Evolutionary conservation across 306 rosid genomes (phyloP).

Genomic region (Datisca glomerata): DNA sequence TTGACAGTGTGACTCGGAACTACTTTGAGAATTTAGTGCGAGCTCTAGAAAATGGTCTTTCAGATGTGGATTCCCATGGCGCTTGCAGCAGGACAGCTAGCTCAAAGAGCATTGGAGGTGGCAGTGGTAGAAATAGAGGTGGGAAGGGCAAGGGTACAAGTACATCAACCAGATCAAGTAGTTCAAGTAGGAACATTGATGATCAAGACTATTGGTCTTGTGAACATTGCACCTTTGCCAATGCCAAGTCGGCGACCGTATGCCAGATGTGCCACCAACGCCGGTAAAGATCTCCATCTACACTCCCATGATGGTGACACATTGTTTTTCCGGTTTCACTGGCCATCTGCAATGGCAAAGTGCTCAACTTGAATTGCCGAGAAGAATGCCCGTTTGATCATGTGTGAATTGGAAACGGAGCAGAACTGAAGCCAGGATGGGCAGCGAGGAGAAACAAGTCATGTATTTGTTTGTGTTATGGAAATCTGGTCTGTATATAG

Average conservation of each 20-base stretch:
- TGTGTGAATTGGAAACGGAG: too few relatives aligned
- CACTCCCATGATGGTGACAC: too few relatives aligned
- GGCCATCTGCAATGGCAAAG: too few relatives aligned
- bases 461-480: too few relatives aligned
- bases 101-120: slow-evolving; percentile 26
- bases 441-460: too few relatives aligned
- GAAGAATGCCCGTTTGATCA: too few relatives aligned
- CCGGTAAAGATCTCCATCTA: too few relatives aligned
- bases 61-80: slow-evolving; percentile 31
- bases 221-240: slow-evolving; percentile 38
- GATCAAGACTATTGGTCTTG: slow-evolving; percentile 34
- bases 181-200: slow-evolving; percentile 25
- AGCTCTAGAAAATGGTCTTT: slow-evolving; percentile 39
- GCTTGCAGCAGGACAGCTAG: slow-evolving; percentile 28
- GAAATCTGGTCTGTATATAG: too few relatives aligned
- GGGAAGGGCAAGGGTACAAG: slow-evolving; percentile 33
- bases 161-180: slow-evolving; percentile 21
- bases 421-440: too few relatives aligned
- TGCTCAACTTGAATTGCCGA: too few relatives aligned
- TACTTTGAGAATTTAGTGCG: slow-evolving; percentile 43
- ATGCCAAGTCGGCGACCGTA: slow-evolving; percentile 22
- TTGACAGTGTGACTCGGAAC: slow-evolving; percentile 36
- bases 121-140: slow-evolving; percentile 29
- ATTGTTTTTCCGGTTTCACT: too few relatives aligned
- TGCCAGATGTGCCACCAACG: too few relatives aligned